Percentiles rank a stretch among this genome's conserved stretches.
Evolutionary conservation across 495 filamentous ascomycete species (phyloP).

Genomic region (Penicillium pancosmium): DNA sequence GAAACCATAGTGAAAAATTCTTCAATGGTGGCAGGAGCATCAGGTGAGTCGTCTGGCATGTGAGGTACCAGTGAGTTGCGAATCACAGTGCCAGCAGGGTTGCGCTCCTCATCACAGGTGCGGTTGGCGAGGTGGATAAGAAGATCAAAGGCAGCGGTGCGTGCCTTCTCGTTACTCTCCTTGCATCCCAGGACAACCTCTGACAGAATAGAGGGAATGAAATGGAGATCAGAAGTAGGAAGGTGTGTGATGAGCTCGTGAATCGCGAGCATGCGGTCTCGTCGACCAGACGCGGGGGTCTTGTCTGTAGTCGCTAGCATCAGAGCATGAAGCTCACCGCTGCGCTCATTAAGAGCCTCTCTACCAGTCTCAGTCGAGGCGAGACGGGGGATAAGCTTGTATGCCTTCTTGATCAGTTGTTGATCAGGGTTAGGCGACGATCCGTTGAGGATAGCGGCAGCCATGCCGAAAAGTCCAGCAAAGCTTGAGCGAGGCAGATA

Average conservation of each 20-base stretch:
- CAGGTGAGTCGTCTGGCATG: slow-evolving; percentile 79
- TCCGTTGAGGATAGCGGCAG: slow-evolving; percentile 74
- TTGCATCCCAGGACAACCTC: slow-evolving; percentile 95
- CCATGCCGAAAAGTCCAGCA: slow-evolving; percentile 76
- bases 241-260: slow-evolving; percentile 75
- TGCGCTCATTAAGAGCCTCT: slow-evolving; percentile 70
- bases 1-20: slow-evolving; percentile 99
- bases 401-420: slow-evolving; percentile 98
- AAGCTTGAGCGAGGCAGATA: slow-evolving; percentile 88
- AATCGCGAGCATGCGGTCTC: slow-evolving; percentile 83
- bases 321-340: slow-evolving; percentile 73
- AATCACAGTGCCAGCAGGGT: slow-evolving; percentile 69
- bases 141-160: slow-evolving; percentile 85
- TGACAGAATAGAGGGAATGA: slow-evolving; percentile 86
- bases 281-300: slow-evolving; percentile 77
- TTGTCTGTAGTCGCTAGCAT: slow-evolving; percentile 77
- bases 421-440: slow-evolving; percentile 59
- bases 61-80: slow-evolving; percentile 81
- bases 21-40: slow-evolving; percentile 75
- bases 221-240: slow-evolving; percentile 76
- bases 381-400: slow-evolving; percentile 92
- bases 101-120: slow-evolving; percentile 59
- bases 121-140: slow-evolving; percentile 85
- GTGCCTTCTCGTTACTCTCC: slow-evolving; percentile 92
- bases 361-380: slow-evolving; percentile 75